Conservation (phyloP, 192 early-diverging fungal genomes). For the Gaertneriomyces semiglobifer region DNA sequence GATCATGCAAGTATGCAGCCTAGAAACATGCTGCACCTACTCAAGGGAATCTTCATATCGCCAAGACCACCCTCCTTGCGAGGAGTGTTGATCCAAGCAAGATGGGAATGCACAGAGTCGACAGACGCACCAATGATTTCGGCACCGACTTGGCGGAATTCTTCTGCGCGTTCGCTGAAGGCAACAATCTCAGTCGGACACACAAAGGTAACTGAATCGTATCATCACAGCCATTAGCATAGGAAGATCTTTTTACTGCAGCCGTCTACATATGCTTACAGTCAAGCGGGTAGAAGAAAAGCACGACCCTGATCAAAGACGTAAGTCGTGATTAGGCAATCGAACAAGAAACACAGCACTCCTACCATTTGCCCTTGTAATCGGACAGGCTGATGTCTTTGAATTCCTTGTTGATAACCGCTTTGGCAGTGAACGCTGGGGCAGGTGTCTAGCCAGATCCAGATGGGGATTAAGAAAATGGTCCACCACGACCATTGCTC, state of each 20-base stretch:
- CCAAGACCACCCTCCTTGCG: conserved; percentile 65
- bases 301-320: conserved; percentile 26
- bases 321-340: background rate
- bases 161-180: conserved; percentile 52
- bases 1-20: no score
- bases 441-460: conserved; percentile 28
- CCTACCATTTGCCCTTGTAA: conserved; percentile 50
- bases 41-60: conserved; percentile 77
- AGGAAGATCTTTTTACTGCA: background rate
- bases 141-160: conserved; percentile 50
- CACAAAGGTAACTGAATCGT: no score
- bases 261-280: conserved; percentile 10
- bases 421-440: conserved; percentile 39
- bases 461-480: no score
- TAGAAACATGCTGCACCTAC: no score
- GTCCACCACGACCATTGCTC: no score
- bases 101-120: conserved; percentile 52
- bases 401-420: conserved; percentile 48
- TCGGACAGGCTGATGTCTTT: conserved; percentile 42
- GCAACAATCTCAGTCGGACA: conserved; percentile 63
- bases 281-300: conserved; percentile 50
- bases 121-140: conserved; percentile 56
- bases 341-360: background rate
- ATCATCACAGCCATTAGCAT: background rate
- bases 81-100: conserved; percentile 54